phyloP scores from a whole-genome alignment of 2,329 filamentous ascomycete genomes.

The Colletotrichum abscissum region DNA sequence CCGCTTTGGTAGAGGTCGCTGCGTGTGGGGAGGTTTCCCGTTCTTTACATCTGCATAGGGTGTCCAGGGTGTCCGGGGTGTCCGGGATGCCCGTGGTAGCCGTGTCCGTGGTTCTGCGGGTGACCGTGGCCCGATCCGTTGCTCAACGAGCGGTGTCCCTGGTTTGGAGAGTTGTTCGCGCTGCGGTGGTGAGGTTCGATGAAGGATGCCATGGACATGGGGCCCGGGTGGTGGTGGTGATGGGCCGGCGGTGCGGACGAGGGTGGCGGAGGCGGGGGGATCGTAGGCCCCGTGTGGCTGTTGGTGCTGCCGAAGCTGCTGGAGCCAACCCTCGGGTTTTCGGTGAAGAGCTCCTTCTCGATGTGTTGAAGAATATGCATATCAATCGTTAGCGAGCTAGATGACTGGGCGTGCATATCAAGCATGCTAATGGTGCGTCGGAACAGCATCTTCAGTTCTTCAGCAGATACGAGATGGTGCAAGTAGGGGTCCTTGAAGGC shows the following conservation, averaged over 20 bases:
- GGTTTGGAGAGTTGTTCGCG: conserved; percentile 24
- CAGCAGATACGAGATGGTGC: conserved; percentile 64
- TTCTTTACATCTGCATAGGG: conserved; percentile 18
- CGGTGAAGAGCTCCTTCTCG: conserved; percentile 56
- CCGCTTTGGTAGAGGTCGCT: neutral
- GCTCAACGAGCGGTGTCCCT: conserved; percentile 20
- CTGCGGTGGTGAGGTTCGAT: conserved; percentile 26
- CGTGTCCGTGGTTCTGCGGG: neutral
- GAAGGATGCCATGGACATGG: conserved; percentile 25
- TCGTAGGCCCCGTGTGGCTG: conserved; percentile 37
- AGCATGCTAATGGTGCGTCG: conserved; percentile 82
- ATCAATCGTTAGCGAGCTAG: conserved; percentile 80
- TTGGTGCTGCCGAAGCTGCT: conserved; percentile 56
- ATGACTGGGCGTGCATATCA: conserved; percentile 74
- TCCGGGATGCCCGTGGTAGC: conserved; percentile 13
- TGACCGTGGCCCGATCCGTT: conserved; percentile 13
- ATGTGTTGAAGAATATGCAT: conserved; percentile 76
- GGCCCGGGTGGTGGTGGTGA: conserved; percentile 14
- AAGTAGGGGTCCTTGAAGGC: conserved; percentile 77
- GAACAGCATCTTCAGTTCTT: conserved; percentile 71
- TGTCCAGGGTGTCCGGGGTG: neutral
- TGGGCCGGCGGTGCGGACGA: neutral
- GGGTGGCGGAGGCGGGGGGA: conserved; percentile 9
- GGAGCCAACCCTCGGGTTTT: conserved; percentile 37
- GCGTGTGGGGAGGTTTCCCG: neutral